Base-by-base conservation (phyloP, 768 basidiomycete species). In the Suillus weaverae region DNA sequence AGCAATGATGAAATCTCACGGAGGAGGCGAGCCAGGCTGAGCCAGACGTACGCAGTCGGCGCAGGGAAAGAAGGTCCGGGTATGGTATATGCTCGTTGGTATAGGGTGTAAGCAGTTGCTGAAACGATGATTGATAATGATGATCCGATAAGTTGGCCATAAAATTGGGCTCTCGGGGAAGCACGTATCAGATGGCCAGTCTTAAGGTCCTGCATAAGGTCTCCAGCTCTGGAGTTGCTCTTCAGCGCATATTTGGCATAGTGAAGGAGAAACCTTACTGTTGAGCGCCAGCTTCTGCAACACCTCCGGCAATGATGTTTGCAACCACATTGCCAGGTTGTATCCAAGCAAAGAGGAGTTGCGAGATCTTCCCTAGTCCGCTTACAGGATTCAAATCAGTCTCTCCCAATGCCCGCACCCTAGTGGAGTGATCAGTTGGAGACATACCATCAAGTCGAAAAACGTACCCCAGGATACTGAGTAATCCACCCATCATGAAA, bases 191-290 rank as follows among this genome's bases (percentile, higher is more conserved):
- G 80, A 75, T 97, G 94, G 0, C 97, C 97, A 3, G 97, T 97
- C 79, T 99, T 99, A 65, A 99, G 81, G 77, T 99, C 97, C 79
- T 99, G 97, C 97, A 99, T 98, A 10, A 98, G 86, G 73, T 99
- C 97, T 18, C 95, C 97, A 8, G 96, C 95, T 75, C 93, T 95
- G 68, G 7, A 53, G 32, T 51, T 57, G 4, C 2, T 43, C 30
- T 62, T 69, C 59, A 65, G 63, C 30, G 39, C 14, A 64, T 32
- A 39, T 57, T 32, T 43, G 62, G 54, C 39, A 22, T 7, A 41
- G 20, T 62, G 44, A 38, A 22, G 10, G 61, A 51, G 20, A 46
- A 65, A 73, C 88, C 48, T 66, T 72, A 94, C 91, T 96, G 94
- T 76, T 89, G 90, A 33, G 94, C 94, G n/a, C 94, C 94, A 43